phyloP scores from a whole-genome alignment of 1,284 basidiomycete species.

The Leccinum cinnamomeum region DNA sequence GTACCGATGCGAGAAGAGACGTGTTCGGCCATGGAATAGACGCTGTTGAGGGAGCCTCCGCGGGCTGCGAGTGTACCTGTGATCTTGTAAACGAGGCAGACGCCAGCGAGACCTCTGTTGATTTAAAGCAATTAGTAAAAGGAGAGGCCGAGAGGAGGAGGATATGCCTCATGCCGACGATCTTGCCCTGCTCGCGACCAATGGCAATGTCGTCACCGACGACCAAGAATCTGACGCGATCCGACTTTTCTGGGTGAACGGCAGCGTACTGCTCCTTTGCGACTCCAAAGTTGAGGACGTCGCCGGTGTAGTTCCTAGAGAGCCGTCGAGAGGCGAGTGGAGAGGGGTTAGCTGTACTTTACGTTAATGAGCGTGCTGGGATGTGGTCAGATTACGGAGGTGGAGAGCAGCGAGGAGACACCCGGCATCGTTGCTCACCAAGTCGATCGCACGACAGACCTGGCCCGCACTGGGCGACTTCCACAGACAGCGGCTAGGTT shows the following conservation, averaged over 20 bases:
- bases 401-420: slow-evolving; percentile 35
- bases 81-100: slow-evolving; percentile 90
- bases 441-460: slow-evolving; percentile 76
- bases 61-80: slow-evolving; percentile 79
- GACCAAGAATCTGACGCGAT: slow-evolving; percentile 76
- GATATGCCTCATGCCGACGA: slow-evolving; percentile 73
- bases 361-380: slow-evolving; percentile 78
- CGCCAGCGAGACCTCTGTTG: slow-evolving; percentile 80
- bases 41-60: slow-evolving; percentile 73
- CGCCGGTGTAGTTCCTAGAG: slow-evolving; percentile 80
- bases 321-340: slow-evolving; percentile 9
- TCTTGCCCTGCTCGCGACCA: slow-evolving; percentile 72
- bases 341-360: slow-evolving; percentile 52
- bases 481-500: slow-evolving; percentile 79
- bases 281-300: slow-evolving; percentile 91
- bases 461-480: slow-evolving; percentile 85
- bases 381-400: slow-evolving; percentile 7
- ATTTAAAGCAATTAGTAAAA: background rate
- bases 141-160: slow-evolving; percentile 25
- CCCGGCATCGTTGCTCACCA: slow-evolving; percentile 79
- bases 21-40: slow-evolving; percentile 69
- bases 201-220: slow-evolving; percentile 94
- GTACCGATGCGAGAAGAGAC: slow-evolving; percentile 71
- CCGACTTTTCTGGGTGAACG: slow-evolving; percentile 62
- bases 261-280: slow-evolving; percentile 86